Base-by-base conservation (phyloP, 2,329 filamentous ascomycete species). In the Byssochlamys sp. region DNA sequence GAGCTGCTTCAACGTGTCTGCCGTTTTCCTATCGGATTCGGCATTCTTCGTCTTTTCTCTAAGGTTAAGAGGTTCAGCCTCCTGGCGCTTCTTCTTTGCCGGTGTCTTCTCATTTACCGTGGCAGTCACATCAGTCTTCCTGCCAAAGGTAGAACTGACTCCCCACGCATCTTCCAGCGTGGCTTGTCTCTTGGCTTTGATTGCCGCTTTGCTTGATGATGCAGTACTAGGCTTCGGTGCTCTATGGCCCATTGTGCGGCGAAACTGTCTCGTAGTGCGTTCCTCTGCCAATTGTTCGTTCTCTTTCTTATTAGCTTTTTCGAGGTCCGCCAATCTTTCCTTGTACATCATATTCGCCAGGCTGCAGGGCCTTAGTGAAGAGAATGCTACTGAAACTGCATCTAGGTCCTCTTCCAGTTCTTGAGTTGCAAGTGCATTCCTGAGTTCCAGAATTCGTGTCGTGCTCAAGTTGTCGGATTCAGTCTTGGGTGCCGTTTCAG, bases 181-280 rank as follows among this genome's bases (percentile, higher is more conserved):
- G 7, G 64, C 62, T 53, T 70, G 65, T 52, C 60, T 67, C 57
- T 65, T 65, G 0, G 64, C 63, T 29, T 62, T 60, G 12, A 55
- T 57, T 24, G 56, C 58, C 14, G 57, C 55, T 50, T 67, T 65
- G 24, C 25, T 62, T 19, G 61, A 60, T 3, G 51, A 35, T 45
- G 65, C 66, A 10, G 53, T 58, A 14, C 27, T 51, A 4, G 57
- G 48, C 10, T 60, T 67, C 3, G 60, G 55, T 7, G 65, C 53
- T 57, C 65, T 66, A 19, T 73, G 71, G n/a, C 54, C 58, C 71
- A 73, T 73, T 10, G 62, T 69, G 9, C 55, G 62, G 52, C 67
- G 63, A 53, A 68, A 66, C 28, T 64, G 54, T 53, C 69, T 62
- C 14, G 60, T 65, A 2, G 52, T 33, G 4, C 62, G 33, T 57